These are phyloP conservation scores for Ophiocordyceps camponoti-rufipedis DNA, from an alignment of 2,329 filamentous ascomycete species.

Conservation along the genomic window DNA sequence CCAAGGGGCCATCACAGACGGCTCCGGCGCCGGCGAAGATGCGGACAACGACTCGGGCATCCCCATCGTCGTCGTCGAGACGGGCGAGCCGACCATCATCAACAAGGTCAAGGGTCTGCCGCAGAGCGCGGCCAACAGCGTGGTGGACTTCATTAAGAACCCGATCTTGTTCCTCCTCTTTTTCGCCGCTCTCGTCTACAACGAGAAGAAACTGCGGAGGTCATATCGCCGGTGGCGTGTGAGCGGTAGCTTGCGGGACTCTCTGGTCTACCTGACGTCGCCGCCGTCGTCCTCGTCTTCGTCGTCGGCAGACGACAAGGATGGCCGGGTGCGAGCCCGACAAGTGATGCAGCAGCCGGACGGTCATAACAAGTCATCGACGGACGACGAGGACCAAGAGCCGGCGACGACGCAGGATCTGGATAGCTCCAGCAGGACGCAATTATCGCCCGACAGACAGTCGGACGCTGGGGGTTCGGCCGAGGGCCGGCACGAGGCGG, in stretches of 20 bases:
- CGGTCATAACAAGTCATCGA: not conserved
- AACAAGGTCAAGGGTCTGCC: conserved; percentile 32
- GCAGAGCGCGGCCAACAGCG: conserved; percentile 27
- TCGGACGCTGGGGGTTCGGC: not conserved
- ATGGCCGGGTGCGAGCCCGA: not conserved
- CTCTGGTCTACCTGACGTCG: conserved; percentile 4
- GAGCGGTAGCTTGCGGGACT: conserved; percentile 11
- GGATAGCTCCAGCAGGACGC: not conserved
- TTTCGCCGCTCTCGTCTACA: conserved; percentile 21
- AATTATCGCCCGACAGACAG: not conserved
- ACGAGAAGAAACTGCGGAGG: conserved; percentile 25
- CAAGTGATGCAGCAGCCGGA: not conserved
- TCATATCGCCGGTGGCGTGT: conserved; percentile 16
- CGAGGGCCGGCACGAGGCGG: not conserved
- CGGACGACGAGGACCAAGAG: not conserved
- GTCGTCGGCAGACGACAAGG: not conserved
- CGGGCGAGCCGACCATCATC: conserved; percentile 24
- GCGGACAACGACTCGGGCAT: conserved; percentile 15
- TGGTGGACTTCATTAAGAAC: conserved; percentile 37
- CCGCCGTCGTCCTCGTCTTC: too few species aligned
- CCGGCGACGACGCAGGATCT: not conserved
- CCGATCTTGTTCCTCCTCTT: conserved; percentile 30
- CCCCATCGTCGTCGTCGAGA: conserved; percentile 7
- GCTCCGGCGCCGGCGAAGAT: conserved; percentile 7
- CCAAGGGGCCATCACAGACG: conserved; percentile 12